Base-by-base conservation (phyloP, 2,329 filamentous ascomycete genomes). In the Trichoderma koningiopsis region DNA sequence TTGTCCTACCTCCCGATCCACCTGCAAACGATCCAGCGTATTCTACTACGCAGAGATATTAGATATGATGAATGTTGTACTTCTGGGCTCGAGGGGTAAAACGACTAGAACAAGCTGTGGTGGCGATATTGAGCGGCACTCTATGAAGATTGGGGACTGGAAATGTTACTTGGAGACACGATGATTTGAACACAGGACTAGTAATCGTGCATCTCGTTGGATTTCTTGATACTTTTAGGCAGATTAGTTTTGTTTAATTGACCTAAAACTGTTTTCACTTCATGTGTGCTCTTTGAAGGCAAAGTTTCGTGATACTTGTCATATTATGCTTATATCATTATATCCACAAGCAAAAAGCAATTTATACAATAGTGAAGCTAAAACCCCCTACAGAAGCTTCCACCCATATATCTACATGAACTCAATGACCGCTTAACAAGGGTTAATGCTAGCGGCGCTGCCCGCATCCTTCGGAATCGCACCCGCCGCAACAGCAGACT, bases 391-490 rank as follows among this genome's bases (percentile, higher is more conserved):
- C 8, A 62, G 19, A 47, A 24, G 13, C 33, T 35, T 35, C 33
- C 33, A 14, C 14, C 10, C 2, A 14, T 1, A 29, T n/a, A 53
- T 37, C 3, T 37, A 52, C 43, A 5, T 53, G 8, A 53, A 53
- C 16, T 35, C 29, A 24, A 22, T 35, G 35, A 10, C 16, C 3
- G 3, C 11, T 33, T 59, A 70, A 29, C 70, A 72, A 40, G 71
- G 71, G 43, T 60, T 71, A 22, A 69, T 60, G 19, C 62, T 63
- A 7, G 61, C 68, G 13, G 74, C 75, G 3, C 58, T 72, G 3
- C 70, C 24, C 0, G 74, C 75, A 61, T 77, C 73, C 5, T 73
- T 68, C 0, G 76, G 76, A 59, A 77, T 77, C 5, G 72, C 76
- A 2, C 75, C 75, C 0, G 74, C 76, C 0, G 64, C 71, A 11